Evolutionary conservation across 495 filamentous ascomycete species (phyloP).

Genomic region (Penicilliopsis zonata): DNA sequence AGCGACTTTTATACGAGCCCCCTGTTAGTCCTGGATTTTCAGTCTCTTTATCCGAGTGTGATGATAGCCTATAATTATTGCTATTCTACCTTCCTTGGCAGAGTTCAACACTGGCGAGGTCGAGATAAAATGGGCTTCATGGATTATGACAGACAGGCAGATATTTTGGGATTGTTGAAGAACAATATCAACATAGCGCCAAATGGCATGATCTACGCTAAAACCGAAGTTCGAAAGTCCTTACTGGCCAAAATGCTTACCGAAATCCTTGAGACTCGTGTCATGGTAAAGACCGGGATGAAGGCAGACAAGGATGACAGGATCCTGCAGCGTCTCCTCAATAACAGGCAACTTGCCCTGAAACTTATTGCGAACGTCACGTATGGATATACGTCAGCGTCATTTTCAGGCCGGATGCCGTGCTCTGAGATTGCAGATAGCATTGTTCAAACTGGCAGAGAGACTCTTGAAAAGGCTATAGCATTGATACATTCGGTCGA

Average conservation of each 20-base stretch:
- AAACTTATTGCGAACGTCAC: constrained; percentile 97
- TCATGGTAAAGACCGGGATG: constrained; percentile 98
- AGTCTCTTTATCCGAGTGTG: constrained; percentile 89
- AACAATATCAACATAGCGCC: constrained; percentile 88
- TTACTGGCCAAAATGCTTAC: constrained; percentile 92
- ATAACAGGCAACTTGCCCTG: constrained; percentile 90
- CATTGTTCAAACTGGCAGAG: constrained; percentile 90
- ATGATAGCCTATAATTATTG: constrained; percentile 99
- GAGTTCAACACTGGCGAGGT: constrained; percentile 74
- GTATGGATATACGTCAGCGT: constrained; percentile 93
- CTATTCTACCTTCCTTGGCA: constrained; percentile 91
- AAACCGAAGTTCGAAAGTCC: constrained; percentile 73
- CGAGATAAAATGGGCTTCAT: constrained; percentile 91
- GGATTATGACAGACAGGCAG: constrained; percentile 63
- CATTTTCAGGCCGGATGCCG: constrained; percentile 93
- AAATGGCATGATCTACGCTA: constrained; percentile 93
- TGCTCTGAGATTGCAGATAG: constrained; percentile 97
- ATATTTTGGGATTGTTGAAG: constrained; percentile 66
- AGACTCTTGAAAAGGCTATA: constrained; percentile 90
- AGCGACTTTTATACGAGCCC: constrained; percentile 90
- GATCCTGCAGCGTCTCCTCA: constrained; percentile 71
- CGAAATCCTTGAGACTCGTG: constrained; percentile 90
- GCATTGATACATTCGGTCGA: constrained; percentile 80
- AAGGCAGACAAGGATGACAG: constrained; percentile 88
- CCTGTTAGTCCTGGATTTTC: constrained; percentile 86